A percentile compares a stretch with the other conserved stretches of the same genome.
phyloP scores from a whole-genome alignment of 1,284 basidiomycete species.

The Fistulina hepatica region DNA sequence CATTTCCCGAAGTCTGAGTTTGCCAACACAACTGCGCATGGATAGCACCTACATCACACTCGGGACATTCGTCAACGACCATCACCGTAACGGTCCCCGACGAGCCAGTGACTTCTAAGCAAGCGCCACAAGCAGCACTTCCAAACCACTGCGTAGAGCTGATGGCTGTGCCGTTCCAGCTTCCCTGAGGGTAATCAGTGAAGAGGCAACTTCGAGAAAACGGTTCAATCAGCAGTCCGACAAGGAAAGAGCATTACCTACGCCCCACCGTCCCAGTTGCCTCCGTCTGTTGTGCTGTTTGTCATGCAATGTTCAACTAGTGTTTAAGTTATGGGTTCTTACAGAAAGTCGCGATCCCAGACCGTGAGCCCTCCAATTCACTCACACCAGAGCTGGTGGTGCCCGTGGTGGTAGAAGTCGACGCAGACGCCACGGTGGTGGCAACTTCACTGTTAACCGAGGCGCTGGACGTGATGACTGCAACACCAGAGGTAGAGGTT shows the following conservation, averaged over 20 bases:
- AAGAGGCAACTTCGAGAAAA: background rate
- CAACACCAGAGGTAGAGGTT: too few relatives aligned
- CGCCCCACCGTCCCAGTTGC: constrained; percentile 1
- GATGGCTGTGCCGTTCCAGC: constrained; percentile 1
- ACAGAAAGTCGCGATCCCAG: background rate
- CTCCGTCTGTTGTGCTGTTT: background rate
- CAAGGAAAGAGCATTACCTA: background rate
- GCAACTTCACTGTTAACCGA: too few relatives aligned
- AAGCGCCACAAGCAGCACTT: constrained; percentile 2
- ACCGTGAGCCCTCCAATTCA: too few relatives aligned
- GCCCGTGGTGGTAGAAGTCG: too few relatives aligned
- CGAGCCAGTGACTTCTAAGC: constrained; percentile 3
- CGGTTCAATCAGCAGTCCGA: background rate
- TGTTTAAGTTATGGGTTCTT: constrained; percentile 3
- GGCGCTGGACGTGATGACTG: too few relatives aligned
- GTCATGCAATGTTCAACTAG: background rate
- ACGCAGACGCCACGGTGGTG: too few relatives aligned
- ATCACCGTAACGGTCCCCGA: constrained; percentile 1
- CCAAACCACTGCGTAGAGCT: constrained; percentile 1
- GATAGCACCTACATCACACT: background rate
- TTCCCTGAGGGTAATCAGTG: constrained; percentile 2
- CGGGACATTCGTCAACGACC: constrained; percentile 4
- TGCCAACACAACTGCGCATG: background rate
- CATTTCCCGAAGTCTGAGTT: constrained; percentile 2
- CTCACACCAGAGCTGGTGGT: too few relatives aligned